Conservation (phyloP, 2,329 filamentous ascomycete genomes). For the Bipolaris zeicola region DNA sequence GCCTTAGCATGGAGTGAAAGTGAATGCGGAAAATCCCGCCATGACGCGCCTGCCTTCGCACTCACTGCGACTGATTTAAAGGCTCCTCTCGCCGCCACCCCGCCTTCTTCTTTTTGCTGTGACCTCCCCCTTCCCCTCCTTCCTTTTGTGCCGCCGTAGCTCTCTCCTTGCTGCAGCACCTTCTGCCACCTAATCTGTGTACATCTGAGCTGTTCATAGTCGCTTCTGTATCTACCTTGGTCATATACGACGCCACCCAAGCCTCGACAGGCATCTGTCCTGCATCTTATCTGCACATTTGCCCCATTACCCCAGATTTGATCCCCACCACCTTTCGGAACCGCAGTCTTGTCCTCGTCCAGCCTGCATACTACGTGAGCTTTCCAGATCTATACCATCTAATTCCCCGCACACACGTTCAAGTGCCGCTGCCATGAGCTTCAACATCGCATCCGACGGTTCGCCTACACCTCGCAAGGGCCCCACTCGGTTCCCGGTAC, state of each 20-base stretch:
- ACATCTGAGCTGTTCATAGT: constrained; percentile 31
- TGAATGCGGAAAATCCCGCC: constrained; percentile 10
- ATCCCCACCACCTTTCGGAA: constrained; percentile 6
- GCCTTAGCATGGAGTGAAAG: constrained; percentile 13
- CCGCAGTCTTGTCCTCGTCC: constrained; percentile 7
- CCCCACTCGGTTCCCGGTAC: constrained; percentile 32
- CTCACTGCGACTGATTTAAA: constrained; percentile 14
- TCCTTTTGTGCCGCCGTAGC: constrained; percentile 22
- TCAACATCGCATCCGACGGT: constrained; percentile 50
- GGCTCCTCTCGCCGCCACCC: constrained; percentile 15
- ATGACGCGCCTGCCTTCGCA: constrained; percentile 22
- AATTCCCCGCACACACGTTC: constrained; percentile 19
- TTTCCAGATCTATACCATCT: constrained; percentile 44
- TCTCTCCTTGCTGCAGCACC: constrained; percentile 21
- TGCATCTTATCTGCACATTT: constrained; percentile 47
- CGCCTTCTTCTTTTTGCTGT: constrained; percentile 17
- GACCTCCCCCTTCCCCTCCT: constrained; percentile 12
- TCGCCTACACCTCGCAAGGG: constrained; percentile 51
- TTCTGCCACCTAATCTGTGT: constrained; percentile 29
- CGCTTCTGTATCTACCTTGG: constrained; percentile 45
- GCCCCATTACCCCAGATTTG: constrained; percentile 30
- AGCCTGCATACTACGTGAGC: constrained; percentile 19
- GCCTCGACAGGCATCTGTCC: constrained; percentile 31
- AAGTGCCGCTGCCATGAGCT: constrained; percentile 39
- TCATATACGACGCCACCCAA: constrained; percentile 44